Evolutionary conservation across 495 filamentous ascomycete species (phyloP), one percentile per base, ranked within the genome.

Genomic region (Amorphotheca resinae): DNA sequence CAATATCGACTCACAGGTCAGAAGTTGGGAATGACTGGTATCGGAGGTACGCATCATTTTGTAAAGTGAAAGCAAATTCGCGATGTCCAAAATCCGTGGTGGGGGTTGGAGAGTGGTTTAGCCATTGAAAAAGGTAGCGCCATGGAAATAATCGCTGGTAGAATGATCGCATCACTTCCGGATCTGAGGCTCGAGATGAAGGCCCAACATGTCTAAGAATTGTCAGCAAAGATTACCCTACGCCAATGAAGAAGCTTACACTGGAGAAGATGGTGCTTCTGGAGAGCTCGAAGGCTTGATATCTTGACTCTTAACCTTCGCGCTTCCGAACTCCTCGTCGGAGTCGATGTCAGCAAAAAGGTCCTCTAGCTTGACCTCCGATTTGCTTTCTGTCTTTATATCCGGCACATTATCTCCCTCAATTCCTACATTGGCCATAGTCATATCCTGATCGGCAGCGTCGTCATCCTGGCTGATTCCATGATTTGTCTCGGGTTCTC

Each of bases 141-240:
- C 93, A 99, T 6, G 91, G 91, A 58, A 96, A 96, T 28, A 96
- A 74, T 31, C 91, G 85, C 57, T 93, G 84, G 55, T 99, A 99
- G 63, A 95, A 99, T 22, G 76, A 79, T 44, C 82, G 73, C 77
- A 96, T 82, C 11, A 88, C 68, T 52, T 87, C 84, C 5, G 82
- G 75, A 50, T 93, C 84, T 1, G 82, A 80, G 38, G 61, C 59
- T 23, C 53, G 57, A 15, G 48, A 41, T 9, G 48, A 34, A 28
- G 47, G 47, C 15, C 47, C 54, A 44, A 48, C 44, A 20, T 51
- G 47, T 12, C 50, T 56, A 9, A 2, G 12, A 31, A 18, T 9
- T 38, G n/a, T 47, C 17, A 50, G 34, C 31, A 28, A n/a, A n/a
- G n/a, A n/a, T n/a, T n/a, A 15, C 17, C 4, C 14, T 15, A 12